These are phyloP conservation scores for Beauveria pseudobassiana DNA, from an alignment of 2,329 filamentous ascomycete species.

Conservation along the genomic window DNA sequence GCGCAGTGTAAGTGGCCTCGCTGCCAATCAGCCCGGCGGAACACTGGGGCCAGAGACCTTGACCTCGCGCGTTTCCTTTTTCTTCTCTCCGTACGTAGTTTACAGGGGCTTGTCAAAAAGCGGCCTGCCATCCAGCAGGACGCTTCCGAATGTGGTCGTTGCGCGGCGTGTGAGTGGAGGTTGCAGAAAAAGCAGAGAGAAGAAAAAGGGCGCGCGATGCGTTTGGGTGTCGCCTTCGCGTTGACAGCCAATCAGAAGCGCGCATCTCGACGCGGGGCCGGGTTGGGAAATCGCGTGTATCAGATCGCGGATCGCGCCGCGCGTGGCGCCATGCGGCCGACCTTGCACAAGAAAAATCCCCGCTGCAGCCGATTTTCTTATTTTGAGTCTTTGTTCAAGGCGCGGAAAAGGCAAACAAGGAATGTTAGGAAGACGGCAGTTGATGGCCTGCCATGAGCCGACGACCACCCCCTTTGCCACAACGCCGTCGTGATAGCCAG, in stretches of 20 bases:
- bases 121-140: not conserved
- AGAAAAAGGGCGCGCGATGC: not conserved
- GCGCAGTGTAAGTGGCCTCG: not conserved
- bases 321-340: not conserved
- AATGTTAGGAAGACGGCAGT: not conserved
- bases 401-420: too few relatives aligned
- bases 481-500: not conserved
- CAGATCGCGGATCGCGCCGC: slow-evolving; percentile 5
- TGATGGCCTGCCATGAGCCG: not conserved
- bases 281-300: not conserved
- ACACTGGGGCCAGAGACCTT: not conserved
- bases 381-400: not conserved
- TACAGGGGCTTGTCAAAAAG: too few relatives aligned
- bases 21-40: not conserved
- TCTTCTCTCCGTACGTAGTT: not conserved
- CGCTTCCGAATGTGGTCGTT: not conserved
- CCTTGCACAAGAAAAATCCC: not conserved
- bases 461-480: not conserved
- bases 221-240: not conserved
- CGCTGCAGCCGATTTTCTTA: not conserved
- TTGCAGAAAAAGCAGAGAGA: too few relatives aligned
- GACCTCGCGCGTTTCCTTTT: not conserved
- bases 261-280: slow-evolving; percentile 2
- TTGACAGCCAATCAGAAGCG: slow-evolving; percentile 1
- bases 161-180: not conserved